Conservation (phyloP, 2,329 filamentous ascomycete species). For the Leptodontidium sp. region DNA sequence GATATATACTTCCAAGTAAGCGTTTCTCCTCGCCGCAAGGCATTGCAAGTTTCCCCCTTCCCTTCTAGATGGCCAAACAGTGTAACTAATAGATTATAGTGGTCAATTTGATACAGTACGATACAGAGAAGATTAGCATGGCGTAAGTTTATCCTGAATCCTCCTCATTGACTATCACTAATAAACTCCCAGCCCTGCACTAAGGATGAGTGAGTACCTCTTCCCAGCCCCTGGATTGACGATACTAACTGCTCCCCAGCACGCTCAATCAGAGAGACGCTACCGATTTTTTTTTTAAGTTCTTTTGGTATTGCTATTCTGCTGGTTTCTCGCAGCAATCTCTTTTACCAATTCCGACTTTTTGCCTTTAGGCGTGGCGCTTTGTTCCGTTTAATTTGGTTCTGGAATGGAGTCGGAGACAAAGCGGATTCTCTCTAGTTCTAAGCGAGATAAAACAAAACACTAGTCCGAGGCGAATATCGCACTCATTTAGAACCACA, state of each 20-base stretch:
- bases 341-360: neutral
- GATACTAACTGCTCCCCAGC: conserved; percentile 39
- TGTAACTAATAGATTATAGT: neutral
- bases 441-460: too few relatives aligned
- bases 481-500: too few relatives aligned
- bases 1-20: too few relatives aligned
- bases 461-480: too few relatives aligned
- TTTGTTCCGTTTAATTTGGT: too few relatives aligned
- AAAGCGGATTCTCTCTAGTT: too few relatives aligned
- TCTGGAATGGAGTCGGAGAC: too few relatives aligned
- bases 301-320: neutral
- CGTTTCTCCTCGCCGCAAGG: too few relatives aligned
- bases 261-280: conserved; percentile 49
- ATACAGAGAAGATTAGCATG: conserved; percentile 83
- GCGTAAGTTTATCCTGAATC: conserved; percentile 47
- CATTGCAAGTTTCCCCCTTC: neutral
- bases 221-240: too few relatives aligned
- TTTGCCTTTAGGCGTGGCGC: neutral
- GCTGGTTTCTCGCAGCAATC: too few relatives aligned
- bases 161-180: neutral
- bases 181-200: conserved; percentile 62
- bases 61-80: neutral
- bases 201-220: conserved; percentile 73
- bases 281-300: conserved; percentile 38
- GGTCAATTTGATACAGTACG: conserved; percentile 67